Percentiles rank a stretch among this genome's conserved stretches.
These are phyloP conservation scores for Rhodotorula sp. DNA, from an alignment of 1,284 basidiomycete species.

Conservation along the genomic window DNA sequence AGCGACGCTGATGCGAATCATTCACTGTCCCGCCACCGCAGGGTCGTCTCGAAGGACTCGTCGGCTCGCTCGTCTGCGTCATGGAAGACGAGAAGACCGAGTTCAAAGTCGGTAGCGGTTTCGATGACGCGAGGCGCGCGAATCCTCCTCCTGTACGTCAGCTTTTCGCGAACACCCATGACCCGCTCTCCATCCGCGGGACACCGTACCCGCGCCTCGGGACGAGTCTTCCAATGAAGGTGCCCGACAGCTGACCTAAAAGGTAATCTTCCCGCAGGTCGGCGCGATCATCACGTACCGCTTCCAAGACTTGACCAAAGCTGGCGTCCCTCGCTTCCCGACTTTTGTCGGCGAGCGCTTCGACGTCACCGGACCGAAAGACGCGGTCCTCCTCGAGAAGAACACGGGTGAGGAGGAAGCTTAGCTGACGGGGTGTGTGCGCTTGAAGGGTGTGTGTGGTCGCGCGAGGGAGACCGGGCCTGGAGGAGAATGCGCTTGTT, in stretches of 20 bases:
- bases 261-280: too few species aligned
- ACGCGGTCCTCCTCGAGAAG: conserved; percentile 54
- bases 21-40: neutral
- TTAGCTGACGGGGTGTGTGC: neutral
- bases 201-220: too few species aligned
- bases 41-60: conserved; percentile 58
- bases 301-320: conserved; percentile 65
- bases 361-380: conserved; percentile 60
- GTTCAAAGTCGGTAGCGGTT: conserved; percentile 61
- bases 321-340: conserved; percentile 58
- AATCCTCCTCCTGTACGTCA: conserved; percentile 34
- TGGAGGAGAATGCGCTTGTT: neutral
- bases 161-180: neutral
- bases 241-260: too few species aligned
- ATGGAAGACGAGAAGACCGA: conserved; percentile 62
- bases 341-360: conserved; percentile 60
- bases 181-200: neutral
- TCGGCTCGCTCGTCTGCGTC: conserved; percentile 61
- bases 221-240: too few species aligned
- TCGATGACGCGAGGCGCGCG: conserved; percentile 46
- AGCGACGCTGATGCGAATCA: neutral
- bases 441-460: neutral
- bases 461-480: neutral
- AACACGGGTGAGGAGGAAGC: neutral
- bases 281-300: conserved; percentile 64